These are phyloP conservation scores for Sanghuangporus baumii DNA, from an alignment of 1,284 basidiomycete species.

Conservation along the genomic window DNA sequence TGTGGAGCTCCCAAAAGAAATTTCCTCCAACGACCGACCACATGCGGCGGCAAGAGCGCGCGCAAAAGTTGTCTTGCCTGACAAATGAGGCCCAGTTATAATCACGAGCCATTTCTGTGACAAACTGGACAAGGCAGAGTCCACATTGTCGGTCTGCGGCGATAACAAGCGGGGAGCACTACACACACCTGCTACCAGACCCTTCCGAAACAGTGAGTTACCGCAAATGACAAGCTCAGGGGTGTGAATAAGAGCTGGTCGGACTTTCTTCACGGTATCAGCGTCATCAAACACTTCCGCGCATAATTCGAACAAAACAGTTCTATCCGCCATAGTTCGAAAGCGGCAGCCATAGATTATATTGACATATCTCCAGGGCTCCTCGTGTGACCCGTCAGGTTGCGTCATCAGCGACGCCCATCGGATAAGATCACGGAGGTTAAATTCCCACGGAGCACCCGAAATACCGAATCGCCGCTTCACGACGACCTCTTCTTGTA, in stretches of 20 bases:
- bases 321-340: constrained; percentile 65
- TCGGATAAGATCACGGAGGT: constrained; percentile 90
- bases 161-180: constrained; percentile 52
- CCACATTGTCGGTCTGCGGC: constrained; percentile 61
- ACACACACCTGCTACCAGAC: constrained; percentile 38
- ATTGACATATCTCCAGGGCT: constrained; percentile 62
- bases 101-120: constrained; percentile 86
- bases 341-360: constrained; percentile 86
- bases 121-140: constrained; percentile 75
- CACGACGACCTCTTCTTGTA: constrained; percentile 69
- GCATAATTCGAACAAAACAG: constrained; percentile 58
- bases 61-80: constrained; percentile 81
- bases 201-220: constrained; percentile 42
- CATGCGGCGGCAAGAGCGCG: constrained; percentile 66
- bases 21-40: constrained; percentile 67
- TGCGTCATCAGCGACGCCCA: constrained; percentile 70
- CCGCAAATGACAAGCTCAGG: constrained; percentile 64
- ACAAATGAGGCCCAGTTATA: constrained; percentile 68
- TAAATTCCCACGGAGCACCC: constrained; percentile 98
- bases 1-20: constrained; percentile 82
- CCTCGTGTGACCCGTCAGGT: background rate
- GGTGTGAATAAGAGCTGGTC: constrained; percentile 52
- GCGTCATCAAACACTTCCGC: constrained; percentile 49
- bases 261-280: constrained; percentile 26
- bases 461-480: constrained; percentile 72